phyloP scores from a whole-genome alignment of 306 rosid genomes.

The Arachis hypogaea region DNA sequence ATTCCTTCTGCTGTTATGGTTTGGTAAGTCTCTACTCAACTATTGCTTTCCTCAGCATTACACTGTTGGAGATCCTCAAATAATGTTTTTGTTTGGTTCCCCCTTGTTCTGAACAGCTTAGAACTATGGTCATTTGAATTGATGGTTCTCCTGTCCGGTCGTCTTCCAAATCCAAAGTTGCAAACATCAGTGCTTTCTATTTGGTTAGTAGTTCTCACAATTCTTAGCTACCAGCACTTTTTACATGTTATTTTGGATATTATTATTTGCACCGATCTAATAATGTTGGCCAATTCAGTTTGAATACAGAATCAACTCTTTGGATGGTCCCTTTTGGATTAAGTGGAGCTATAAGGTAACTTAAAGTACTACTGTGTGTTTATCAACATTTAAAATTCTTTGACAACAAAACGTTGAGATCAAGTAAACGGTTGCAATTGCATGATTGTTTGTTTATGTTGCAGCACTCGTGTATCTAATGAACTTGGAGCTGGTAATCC shows the following conservation, averaged over 20 bases:
- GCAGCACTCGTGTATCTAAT: conserved; percentile 71
- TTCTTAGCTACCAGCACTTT: background rate
- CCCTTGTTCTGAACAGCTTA: conserved; percentile 48
- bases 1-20: conserved; percentile 76
- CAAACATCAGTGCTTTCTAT: conserved; percentile 73
- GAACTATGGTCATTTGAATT: conserved; percentile 63
- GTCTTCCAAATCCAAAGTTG: conserved; percentile 64
- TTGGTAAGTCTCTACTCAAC: conserved; percentile 49
- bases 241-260: too few species aligned
- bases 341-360: conserved; percentile 73
- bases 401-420: background rate
- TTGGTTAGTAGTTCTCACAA: conserved; percentile 43
- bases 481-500: conserved; percentile 77
- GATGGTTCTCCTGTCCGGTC: conserved; percentile 67
- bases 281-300: conserved; percentile 37
- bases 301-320: conserved; percentile 54
- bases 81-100: background rate
- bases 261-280: conserved; percentile 2
- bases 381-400: background rate
- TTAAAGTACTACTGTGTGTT: background rate
- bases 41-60: background rate
- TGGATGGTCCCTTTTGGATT: conserved; percentile 83
- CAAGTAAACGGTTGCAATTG: too few species aligned
- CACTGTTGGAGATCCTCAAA: background rate
- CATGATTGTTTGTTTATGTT: background rate